Base-by-base conservation (phyloP, 495 filamentous ascomycete genomes). In the Neurospora africana region DNA sequence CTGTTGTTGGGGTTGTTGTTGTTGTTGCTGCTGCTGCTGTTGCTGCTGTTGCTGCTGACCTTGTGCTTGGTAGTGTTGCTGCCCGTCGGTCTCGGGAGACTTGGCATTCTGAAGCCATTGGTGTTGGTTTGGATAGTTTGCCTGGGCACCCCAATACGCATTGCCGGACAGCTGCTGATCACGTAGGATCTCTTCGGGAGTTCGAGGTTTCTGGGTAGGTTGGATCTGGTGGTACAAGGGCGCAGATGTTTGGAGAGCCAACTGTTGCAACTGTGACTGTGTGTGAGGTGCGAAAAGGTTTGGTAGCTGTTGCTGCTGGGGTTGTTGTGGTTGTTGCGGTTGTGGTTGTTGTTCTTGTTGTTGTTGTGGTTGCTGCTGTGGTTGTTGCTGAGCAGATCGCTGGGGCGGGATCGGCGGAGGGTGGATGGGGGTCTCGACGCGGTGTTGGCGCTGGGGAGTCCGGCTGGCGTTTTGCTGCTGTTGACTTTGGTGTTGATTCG, bases 341-440 rank as follows among this genome's bases (percentile, higher is more conserved):
- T 44, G 75, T 1, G 37, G 40, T 23, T 39, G 72, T n/a, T 68
- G 74, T 35, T 58, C 69, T 15, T 39, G 68, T 19, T 21, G 70
- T n/a, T n/a, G 70, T 9, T 69, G 72, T 53, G 36, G 73, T 27
- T 70, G 33, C 37, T 72, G 68, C 21, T 30, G 15, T 8, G 38
- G 67, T 27, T 77, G 71, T 5, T 76, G 71, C 35, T 75, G 75
- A 13, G 43, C 33, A 67, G 27, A 47, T 40, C 72, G 58, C 44
- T 43, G 53, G 19, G 27, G 72, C 41, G 41, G 75, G 13, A 76
- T 23, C 35, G 71, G 74, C 10, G 76, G 76, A 37, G 73, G 76
- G 21, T 35, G 73, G 71, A 76, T 72, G 35, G 76, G 73, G 5
- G 73, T 76, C 67, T 78, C 75, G 71, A 61, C 36, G 35, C 68